Evolutionary conservation across 129 eudicot species (phyloP).

Genomic region (Chrysanthemum lavandulifolium): DNA sequence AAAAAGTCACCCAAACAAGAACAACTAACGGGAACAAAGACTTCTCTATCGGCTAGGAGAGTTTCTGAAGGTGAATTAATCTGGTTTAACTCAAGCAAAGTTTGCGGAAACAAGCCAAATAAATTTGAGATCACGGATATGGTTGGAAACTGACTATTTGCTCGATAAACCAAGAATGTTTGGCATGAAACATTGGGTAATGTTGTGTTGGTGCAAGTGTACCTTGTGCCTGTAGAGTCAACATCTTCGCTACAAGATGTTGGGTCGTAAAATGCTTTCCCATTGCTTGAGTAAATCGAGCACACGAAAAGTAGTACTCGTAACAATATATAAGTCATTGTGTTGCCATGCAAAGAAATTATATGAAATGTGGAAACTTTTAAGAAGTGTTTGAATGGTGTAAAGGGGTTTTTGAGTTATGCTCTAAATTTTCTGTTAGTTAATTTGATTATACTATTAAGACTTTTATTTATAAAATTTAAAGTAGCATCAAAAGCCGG

Average conservation of each 20-base stretch:
- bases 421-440: background rate
- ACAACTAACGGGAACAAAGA: conserved; percentile 56
- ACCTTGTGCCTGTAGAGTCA: conserved; percentile 46
- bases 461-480: background rate
- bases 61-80: conserved; percentile 23
- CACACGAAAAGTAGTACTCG: conserved; percentile 25
- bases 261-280: conserved; percentile 52
- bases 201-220: conserved; percentile 52
- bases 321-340: conserved; percentile 34
- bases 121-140: conserved; percentile 46
- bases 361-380: conserved; percentile 4
- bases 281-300: conserved; percentile 13
- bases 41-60: conserved; percentile 50
- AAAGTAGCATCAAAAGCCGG: conserved; percentile 39
- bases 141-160: conserved; percentile 41
- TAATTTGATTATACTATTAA: background rate
- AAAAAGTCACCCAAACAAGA: conserved; percentile 44
- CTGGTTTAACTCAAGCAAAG: conserved; percentile 43
- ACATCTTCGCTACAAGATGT: conserved; percentile 40
- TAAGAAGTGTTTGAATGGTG: conserved; percentile 20
- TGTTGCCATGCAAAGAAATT: conserved; percentile 17
- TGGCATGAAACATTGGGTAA: conserved; percentile 38
- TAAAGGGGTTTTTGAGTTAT: background rate
- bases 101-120: conserved; percentile 31
- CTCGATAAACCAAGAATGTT: conserved; percentile 56